Evolutionary conservation across 1,284 basidiomycete species (phyloP), one percentile per base, ranked within the genome.

Genomic region (Blastosporella zonata): DNA sequence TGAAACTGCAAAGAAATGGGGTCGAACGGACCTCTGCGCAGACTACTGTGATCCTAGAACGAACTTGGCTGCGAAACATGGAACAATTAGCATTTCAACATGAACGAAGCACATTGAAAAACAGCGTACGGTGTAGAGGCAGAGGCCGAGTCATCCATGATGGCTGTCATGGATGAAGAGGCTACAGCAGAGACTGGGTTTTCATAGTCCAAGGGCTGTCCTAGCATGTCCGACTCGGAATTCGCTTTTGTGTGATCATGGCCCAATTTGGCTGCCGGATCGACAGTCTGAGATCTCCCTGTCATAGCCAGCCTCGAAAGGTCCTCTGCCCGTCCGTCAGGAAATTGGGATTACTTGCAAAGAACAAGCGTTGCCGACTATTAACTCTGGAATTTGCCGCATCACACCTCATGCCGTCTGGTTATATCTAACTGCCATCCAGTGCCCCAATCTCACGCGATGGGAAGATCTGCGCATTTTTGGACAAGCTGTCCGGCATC

Each of bases 1-100:
- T 37, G 41, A 45, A 43, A 45, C 27, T 44, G 54, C 38, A 25
- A 53, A 31, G 46, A 22, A 36, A 53, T 45, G 25, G 29, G 12
- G 35, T 34, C 6, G 5, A 18, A 67, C 75, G 39, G 29, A 87
- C 87, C 80, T 90, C 87, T 62, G 82, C 86, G 56, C 87, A 90
- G 9, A 90, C 87, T 21, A 90, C 87, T 28, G 87, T 90, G 55
- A 90, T 82, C 45, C 87, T 75, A 0, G 87, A 86, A 47, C 87
- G 82, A 43, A 88, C 82, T 72, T 86, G 84, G 29, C 84, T 87
- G 60, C 36, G n/a, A 35, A 22, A 28, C 12, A 37, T 29, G 22
- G 49, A 36, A 56, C 49, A 4, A 15, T 6, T 27, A 49, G n/a
- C 15, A 17, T 17, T 20, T 17, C 29, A 6, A 34, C 7, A 25